Evolutionary conservation across 495 filamentous ascomycete genomes (phyloP).

Genomic region (Annulohypoxylon nitens): DNA sequence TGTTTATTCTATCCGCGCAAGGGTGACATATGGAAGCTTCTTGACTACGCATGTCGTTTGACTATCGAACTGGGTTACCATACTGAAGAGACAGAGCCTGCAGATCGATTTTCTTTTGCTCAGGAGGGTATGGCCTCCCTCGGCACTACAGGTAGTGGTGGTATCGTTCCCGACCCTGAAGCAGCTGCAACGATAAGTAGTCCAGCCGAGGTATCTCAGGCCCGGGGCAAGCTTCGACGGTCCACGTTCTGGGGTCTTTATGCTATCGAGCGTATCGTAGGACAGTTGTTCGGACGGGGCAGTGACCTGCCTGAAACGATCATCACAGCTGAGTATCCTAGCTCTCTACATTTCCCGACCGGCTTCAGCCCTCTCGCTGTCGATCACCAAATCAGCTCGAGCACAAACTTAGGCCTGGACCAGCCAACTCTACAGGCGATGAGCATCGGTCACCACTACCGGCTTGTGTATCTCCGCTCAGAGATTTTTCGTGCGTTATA

Average conservation of each 20-base stretch:
- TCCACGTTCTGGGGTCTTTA: slow-evolving; percentile 1
- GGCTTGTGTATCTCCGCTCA: not conserved
- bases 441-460: not conserved
- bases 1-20: not conserved
- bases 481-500: not conserved
- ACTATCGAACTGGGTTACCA: not conserved
- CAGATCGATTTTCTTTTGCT: too few relatives aligned
- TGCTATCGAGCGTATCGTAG: not conserved
- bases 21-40: not conserved
- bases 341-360: not conserved
- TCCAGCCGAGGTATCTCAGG: not conserved
- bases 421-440: not conserved
- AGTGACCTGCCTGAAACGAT: not conserved
- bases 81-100: not conserved
- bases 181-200: too few relatives aligned
- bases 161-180: too few relatives aligned
- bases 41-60: not conserved
- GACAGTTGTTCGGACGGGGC: not conserved
- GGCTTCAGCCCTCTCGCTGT: not conserved
- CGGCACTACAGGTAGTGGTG: too few relatives aligned
- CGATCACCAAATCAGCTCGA: too few relatives aligned
- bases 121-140: too few relatives aligned
- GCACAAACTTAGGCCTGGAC: not conserved
- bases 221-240: not conserved
- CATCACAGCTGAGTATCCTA: slow-evolving; percentile 1